Base-by-base conservation (phyloP, 768 basidiomycete species). In the Kwoniella bestiolae region DNA sequence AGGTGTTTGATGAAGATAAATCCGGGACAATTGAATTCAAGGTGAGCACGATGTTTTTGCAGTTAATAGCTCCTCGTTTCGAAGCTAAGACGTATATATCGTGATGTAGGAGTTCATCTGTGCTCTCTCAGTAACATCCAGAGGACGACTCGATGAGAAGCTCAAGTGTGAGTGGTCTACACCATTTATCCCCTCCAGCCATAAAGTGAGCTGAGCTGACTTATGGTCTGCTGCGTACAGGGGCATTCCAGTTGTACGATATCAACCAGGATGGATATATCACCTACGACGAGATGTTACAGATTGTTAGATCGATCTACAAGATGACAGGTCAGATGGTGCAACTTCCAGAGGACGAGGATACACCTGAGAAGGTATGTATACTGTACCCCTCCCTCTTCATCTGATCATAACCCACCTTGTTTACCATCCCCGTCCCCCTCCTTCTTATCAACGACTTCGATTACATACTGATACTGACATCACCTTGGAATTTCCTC, bases 281-380 rank as follows among this genome's bases (percentile, higher is more conserved):
- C 83, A 96, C 96, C 44, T 97, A 97, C 82, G 89, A 94, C 78
- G 96, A 99, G 84, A 99, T 99, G 96, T 88, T 98, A 32, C 89
- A 92, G 84, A 99, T 99, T 79, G 96, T 99, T 8, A 87, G 90
- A 75, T 90, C 92, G 49, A 99, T 99, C 83, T 99, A 98, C 86
- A 97, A 95, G 87, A 98, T 99, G 96, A 98, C 96, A 3, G 96
- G 96, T 21, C 89, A 94, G 82, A 97, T 98, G 94, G 95, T 98
- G 69, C 94, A 94, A 80, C 87, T 98, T 23, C 94, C 96, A n/a
- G 85, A 89, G 44, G 96, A 98, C 79, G 96, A 99, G 82, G 94
- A 98, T 83, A 99, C 96, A n/a, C 95, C 96, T 1, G 94, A 98
- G 82, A 99, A 98, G 91, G 94, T 88, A 73, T 47, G 77, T 59